Conservation (phyloP, 164 flowering plant species). For the Vitis amurensis region DNA sequence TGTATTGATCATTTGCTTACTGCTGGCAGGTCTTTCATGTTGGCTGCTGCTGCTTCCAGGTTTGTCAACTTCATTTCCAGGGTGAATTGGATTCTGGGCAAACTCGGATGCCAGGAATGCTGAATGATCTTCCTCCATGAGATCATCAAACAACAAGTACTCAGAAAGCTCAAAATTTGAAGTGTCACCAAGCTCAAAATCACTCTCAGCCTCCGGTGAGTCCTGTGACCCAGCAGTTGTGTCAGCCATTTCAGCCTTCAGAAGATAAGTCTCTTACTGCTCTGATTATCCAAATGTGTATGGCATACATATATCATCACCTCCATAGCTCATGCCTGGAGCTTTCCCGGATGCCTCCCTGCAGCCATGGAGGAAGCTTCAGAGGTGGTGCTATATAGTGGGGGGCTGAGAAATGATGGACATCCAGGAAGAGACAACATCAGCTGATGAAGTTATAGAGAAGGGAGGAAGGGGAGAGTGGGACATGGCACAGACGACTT, state of each 20-base stretch:
- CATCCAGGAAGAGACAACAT: neutral
- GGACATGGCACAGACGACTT: slow-evolving; percentile 10
- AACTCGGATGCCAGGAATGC: slow-evolving; percentile 10
- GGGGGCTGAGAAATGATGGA: neutral
- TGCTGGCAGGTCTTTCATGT: slow-evolving; percentile 14
- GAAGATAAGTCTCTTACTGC: neutral
- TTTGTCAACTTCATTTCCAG: slow-evolving; percentile 9
- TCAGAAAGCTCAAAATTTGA: slow-evolving; percentile 31
- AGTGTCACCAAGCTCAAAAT: slow-evolving; percentile 3
- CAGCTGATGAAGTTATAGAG: neutral
- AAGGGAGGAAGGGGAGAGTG: neutral
- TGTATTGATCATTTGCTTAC: slow-evolving; percentile 14
- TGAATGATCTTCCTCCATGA: slow-evolving; percentile 19
- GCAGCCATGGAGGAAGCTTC: slow-evolving; percentile 4
- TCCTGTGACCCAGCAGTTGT: slow-evolving; percentile 5
- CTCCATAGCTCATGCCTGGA: neutral
- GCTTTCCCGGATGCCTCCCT: slow-evolving; percentile 1
- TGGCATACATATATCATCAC: neutral
- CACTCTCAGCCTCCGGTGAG: slow-evolving; percentile 23
- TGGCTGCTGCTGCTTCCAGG: slow-evolving; percentile 16
- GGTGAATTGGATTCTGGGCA: slow-evolving; percentile 7
- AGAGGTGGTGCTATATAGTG: neutral
- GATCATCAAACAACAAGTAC: slow-evolving; percentile 23
- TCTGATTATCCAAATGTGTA: neutral
- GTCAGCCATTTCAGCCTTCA: slow-evolving; percentile 14